These are phyloP conservation scores for Asterophora lycoperdoides DNA, from an alignment of 768 basidiomycete genomes.

Conservation along the genomic window DNA sequence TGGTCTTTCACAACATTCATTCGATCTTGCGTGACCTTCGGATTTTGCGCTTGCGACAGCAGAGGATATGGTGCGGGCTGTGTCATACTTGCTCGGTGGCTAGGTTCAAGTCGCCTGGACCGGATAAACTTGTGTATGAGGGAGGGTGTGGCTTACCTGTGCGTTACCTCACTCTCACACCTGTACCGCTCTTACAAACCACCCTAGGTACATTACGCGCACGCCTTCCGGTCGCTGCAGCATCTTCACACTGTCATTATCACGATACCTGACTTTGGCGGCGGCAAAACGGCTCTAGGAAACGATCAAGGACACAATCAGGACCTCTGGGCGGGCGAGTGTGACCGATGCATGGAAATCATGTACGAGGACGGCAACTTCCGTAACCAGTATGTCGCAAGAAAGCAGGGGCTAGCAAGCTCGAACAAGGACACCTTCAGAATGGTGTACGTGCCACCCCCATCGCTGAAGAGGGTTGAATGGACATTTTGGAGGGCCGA, in stretches of 20 bases:
- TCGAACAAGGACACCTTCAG: slow-evolving; percentile 4
- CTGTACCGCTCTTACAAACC: too few species aligned
- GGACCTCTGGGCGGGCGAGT: slow-evolving; percentile 35
- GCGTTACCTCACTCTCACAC: slow-evolving; percentile 1
- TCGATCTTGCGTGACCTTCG: slow-evolving; percentile 21
- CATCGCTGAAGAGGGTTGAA: slow-evolving; percentile 26
- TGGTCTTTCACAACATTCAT: slow-evolving; percentile 21
- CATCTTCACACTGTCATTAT: slow-evolving; percentile 28
- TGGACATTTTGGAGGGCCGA: slow-evolving; percentile 26
- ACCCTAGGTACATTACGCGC: slow-evolving; percentile 31
- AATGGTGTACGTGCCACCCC: slow-evolving; percentile 22
- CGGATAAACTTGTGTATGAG: slow-evolving; percentile 25
- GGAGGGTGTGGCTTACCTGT: slow-evolving; percentile 34
- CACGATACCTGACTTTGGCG: slow-evolving; percentile 24
- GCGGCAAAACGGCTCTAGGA: slow-evolving; percentile 16
- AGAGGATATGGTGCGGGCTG: slow-evolving; percentile 32
- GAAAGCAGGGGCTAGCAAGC: slow-evolving; percentile 22
- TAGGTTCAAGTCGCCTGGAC: slow-evolving; percentile 22
- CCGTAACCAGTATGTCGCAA: slow-evolving; percentile 25
- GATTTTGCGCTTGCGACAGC: slow-evolving; percentile 23
- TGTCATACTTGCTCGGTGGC: slow-evolving; percentile 29
- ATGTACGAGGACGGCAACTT: slow-evolving; percentile 32
- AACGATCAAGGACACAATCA: slow-evolving; percentile 15
- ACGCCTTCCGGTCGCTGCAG: slow-evolving; percentile 18
- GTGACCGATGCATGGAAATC: slow-evolving; percentile 32